Evolutionary conservation across 352 stramenopile genomes (phyloP), one percentile per base, ranked within the genome.

Genomic region (Phytophthora palmivora): DNA sequence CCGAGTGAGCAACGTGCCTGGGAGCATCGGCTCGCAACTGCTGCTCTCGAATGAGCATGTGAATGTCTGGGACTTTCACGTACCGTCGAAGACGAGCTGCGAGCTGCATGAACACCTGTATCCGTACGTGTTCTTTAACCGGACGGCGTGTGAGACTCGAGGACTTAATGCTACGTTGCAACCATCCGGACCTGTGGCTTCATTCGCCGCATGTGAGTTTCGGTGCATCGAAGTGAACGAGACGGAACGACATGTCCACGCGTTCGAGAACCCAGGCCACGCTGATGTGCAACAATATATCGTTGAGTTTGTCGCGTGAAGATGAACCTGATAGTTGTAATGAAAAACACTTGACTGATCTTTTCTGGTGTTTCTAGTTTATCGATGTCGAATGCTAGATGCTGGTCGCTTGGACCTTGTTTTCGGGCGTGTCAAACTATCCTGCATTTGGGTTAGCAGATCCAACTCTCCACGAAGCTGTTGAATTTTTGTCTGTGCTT

Each of bases 91-190:
- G 6, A 16, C 22, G n/a, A 75, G 50, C 15, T 82, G 70, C 33
- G 66, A 66, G 18, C 24, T 82, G 49, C 73, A 82, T 24, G 67
- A 82, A 19, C 70, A 82, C 44, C 21, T 75, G 32, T 16, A 72
- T 15, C 70, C 73, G 30, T 79, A 82, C 34, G 32, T 82, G 21
- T 82, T 82, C 45, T 68, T 82, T 32, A 82, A 82, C 39, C 73
- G 73, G 18, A 63, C 63, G 36, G 54, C 52, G 2, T 73, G 70
- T 33, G 30, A 64, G 39, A 82, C 63, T 14, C 55, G 47, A 39
- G 70, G 60, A 42, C 32, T 82, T 43, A 67, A 79, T 41, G 70
- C 48, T 10, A 28, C 46, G 22, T 32, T 79, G 41, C 70, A 68
- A 15, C 62, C 57, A 26, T 60, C 58, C 0, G 70, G 63, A 16